Evolutionary conservation across 1,284 basidiomycete species (phyloP), one percentile per base, ranked within the genome.

Genomic region (Cystobasidium slooffiae): DNA sequence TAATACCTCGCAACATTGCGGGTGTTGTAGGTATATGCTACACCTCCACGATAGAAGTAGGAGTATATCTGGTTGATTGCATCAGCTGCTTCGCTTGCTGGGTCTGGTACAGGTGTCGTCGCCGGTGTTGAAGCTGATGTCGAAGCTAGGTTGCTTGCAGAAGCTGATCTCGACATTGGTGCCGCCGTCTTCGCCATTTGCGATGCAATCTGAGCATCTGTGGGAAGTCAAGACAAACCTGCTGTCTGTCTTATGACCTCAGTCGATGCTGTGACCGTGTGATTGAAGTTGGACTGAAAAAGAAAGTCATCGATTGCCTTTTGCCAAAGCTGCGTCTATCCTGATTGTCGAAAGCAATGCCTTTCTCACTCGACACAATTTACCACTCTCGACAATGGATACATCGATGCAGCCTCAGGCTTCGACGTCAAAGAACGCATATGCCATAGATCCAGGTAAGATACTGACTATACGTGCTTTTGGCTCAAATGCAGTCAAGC

Each of bases 391-490:
- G 31, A 31, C 31, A 31, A 59, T 70, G 43, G 55, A 70, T 56
- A 51, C 31, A 12, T 37, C 44, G 5, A 41, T 46, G 37, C 64
- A 66, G 24, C 64, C 64, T 8, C 49, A 53, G 47, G 64, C 64
- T 20, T 66, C 55, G 1, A 56, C 66, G 16, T 68, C 66, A 3
- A 70, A 55, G 49, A 47, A 46, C 41, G 47, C 52, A 9, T 51
- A 62, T 37, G 44, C 68, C 6, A 70, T 70, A 16, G 68, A 70
- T 52, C 68, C 68, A 8, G 68, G 68, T 70, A 10, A 47, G 68
- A 18, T 31, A n/a, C 31, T 31, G 5, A 31, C 5, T 31, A 31
- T 31, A 1, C 31, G 31, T 31, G 31, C 31, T 31, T 31, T 31
- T 2, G 31, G 37, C 20, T 3, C 39, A 18, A 10, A 12, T n/a